A percentile compares a stretch with the other conserved stretches of the same genome.
phyloP scores from a whole-genome alignment of 768 basidiomycete species.

The Leccinum variicolor region DNA sequence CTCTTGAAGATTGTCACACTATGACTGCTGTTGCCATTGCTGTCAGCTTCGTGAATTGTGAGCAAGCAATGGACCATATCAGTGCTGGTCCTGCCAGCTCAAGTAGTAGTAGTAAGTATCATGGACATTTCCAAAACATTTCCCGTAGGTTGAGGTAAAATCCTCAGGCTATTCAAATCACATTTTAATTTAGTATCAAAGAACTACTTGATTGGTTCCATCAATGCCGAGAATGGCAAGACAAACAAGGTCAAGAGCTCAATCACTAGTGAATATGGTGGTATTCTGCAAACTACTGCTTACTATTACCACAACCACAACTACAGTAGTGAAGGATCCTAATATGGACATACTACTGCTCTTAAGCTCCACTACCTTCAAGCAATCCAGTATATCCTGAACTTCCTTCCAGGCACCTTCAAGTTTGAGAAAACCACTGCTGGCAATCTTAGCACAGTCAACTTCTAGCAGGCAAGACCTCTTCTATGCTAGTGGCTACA shows the following conservation, averaged over 20 bases:
- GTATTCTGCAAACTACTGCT: conserved; percentile 82
- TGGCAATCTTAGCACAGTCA: too few species aligned
- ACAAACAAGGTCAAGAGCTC: conserved; percentile 96
- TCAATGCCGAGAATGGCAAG: conserved; percentile 92
- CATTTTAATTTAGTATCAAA: conserved; percentile 42
- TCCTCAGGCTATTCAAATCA: not conserved
- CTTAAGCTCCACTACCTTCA: too few species aligned
- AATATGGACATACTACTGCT: too few species aligned
- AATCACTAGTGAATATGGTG: conserved; percentile 77
- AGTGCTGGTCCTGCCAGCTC: conserved; percentile 97
- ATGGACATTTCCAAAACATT: conserved; percentile 98
- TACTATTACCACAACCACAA: conserved; percentile 84
- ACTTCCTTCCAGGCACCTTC: too few species aligned
- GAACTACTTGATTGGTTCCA: conserved; percentile 97
- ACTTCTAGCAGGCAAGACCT: too few species aligned
- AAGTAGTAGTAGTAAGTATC: conserved; percentile 99
- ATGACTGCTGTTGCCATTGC: too few species aligned
- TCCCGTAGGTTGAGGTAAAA: conserved; percentile 56
- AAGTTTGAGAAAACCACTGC: too few species aligned
- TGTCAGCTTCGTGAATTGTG: too few species aligned
- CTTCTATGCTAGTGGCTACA: too few species aligned
- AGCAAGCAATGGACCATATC: conserved; percentile 94
- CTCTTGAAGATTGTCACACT: conserved; percentile 34
- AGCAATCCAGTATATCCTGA: too few species aligned
- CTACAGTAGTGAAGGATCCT: too few species aligned